Percentiles rank a stretch among this genome's conserved stretches.
Evolutionary conservation across 306 rosid genomes (phyloP).

Genomic region (Cucurbita argyrosperma): DNA sequence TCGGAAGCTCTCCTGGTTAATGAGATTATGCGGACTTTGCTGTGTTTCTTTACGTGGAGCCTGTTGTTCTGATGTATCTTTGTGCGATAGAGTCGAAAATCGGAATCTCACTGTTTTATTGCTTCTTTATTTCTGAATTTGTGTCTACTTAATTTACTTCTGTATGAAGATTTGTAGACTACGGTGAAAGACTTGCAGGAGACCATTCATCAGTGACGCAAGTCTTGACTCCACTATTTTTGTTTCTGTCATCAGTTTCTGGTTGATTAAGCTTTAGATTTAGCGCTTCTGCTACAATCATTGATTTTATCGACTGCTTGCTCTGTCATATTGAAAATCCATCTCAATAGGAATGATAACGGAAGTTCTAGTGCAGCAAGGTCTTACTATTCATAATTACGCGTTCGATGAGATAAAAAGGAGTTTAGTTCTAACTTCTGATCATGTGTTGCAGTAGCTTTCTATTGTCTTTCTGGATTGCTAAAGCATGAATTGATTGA

Average conservation of each 20-base stretch:
- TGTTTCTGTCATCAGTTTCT: neutral
- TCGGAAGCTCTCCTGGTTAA: neutral
- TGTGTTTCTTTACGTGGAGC: neutral
- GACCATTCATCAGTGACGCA: constrained; percentile 61
- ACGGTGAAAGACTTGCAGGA: constrained; percentile 77
- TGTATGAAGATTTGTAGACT: constrained; percentile 32
- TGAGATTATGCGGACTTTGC: neutral
- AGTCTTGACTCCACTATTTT: constrained; percentile 17
- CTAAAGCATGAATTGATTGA: neutral
- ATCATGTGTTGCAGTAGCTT: neutral
- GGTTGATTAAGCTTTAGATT: neutral
- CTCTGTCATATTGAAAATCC: neutral
- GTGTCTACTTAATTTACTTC: neutral
- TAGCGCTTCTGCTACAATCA: neutral
- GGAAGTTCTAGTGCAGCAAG: neutral
- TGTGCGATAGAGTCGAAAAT: neutral
- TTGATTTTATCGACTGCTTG: neutral
- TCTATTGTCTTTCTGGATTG: neutral
- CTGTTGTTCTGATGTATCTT: neutral
- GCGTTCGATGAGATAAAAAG: neutral
- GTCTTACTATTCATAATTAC: neutral
- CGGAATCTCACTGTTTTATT: neutral
- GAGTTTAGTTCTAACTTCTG: neutral
- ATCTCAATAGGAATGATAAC: neutral
- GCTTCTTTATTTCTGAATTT: neutral